Evolutionary conservation across 2,329 filamentous ascomycete genomes (phyloP).

Genomic region (Endoconidiophora laricicola): DNA sequence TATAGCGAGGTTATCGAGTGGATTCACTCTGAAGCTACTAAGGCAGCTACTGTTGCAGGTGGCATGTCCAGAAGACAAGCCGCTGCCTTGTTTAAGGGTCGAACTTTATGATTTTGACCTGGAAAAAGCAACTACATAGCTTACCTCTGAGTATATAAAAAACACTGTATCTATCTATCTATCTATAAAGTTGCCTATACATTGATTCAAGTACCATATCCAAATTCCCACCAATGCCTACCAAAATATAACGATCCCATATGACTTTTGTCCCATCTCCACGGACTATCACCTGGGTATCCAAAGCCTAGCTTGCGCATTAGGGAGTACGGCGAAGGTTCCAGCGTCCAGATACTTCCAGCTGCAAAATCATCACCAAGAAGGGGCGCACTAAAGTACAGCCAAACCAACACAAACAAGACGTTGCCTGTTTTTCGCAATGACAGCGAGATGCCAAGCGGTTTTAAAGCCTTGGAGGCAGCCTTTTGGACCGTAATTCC

Average conservation of each 20-base stretch:
- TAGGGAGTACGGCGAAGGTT: conserved; percentile 63
- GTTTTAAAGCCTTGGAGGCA: conserved; percentile 14
- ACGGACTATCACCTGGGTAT: conserved; percentile 42
- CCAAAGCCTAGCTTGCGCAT: conserved; percentile 52
- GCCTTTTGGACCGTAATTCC: conserved; percentile 46
- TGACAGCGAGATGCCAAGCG: conserved; percentile 25
- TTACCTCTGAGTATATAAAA: background rate
- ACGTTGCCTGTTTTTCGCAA: conserved; percentile 41
- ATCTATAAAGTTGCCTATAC: background rate
- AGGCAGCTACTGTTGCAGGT: conserved; percentile 11
- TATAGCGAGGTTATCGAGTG: conserved; percentile 50
- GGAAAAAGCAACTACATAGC: background rate
- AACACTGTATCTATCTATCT: background rate
- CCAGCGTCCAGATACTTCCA: conserved; percentile 61
- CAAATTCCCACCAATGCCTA: conserved; percentile 42
- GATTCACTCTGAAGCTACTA: conserved; percentile 36
- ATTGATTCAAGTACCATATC: conserved; percentile 18
- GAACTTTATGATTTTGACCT: background rate
- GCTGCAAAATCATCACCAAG: conserved; percentile 63
- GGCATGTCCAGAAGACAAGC: background rate
- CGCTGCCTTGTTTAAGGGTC: background rate
- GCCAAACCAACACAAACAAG: conserved; percentile 45
- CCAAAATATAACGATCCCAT: conserved; percentile 41
- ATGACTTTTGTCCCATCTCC: conserved; percentile 44
- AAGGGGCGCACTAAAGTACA: conserved; percentile 45